Percentiles rank a stretch among this genome's conserved stretches.
These are phyloP conservation scores for Candida tunisiensis DNA, from an alignment of 1,139 yeast genomes.

Conservation along the genomic window DNA sequence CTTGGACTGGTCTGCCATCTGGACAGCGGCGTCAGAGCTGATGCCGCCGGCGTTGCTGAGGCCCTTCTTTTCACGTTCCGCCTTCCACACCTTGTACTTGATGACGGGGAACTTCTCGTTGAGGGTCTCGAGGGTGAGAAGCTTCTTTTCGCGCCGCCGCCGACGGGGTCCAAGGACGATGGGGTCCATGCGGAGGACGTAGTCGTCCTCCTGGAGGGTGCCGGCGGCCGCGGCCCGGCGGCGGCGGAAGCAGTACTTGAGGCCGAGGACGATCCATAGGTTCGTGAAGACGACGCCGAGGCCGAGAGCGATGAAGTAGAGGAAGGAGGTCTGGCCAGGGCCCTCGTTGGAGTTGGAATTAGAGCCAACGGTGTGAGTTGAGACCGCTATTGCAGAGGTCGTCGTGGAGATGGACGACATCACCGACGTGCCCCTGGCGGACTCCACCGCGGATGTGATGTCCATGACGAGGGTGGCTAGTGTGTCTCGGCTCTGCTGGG, in stretches of 20 bases:
- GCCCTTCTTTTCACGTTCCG: slow-evolving; percentile 9
- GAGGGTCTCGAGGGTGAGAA: slow-evolving; percentile 40
- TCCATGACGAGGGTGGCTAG: neutral
- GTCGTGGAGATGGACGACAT: too few relatives aligned
- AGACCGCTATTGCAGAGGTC: neutral
- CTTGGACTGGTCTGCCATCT: neutral
- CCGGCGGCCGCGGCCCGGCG: slow-evolving; percentile 5
- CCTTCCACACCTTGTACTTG: slow-evolving; percentile 27
- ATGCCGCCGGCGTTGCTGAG: slow-evolving; percentile 11
- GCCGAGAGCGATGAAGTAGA: slow-evolving; percentile 23
- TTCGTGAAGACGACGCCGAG: slow-evolving; percentile 22
- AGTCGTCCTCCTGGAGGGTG: slow-evolving; percentile 3
- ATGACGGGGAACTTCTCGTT: slow-evolving; percentile 49
- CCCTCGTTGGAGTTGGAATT: too few relatives aligned
- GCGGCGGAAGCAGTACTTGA: slow-evolving; percentile 18
- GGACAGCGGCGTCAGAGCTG: slow-evolving; percentile 6
- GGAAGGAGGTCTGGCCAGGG: slow-evolving; percentile 10
- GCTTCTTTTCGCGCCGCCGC: slow-evolving; percentile 6
- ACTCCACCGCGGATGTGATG: neutral
- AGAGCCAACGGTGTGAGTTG: too few relatives aligned
- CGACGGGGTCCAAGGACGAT: slow-evolving; percentile 6
- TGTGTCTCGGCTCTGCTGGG: too few relatives aligned
- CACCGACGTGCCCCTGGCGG: too few relatives aligned
- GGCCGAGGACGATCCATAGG: slow-evolving; percentile 20
- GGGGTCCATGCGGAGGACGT: slow-evolving; percentile 9